These are phyloP conservation scores for Phytopythium cucurbitacearum DNA, from an alignment of 352 stramenopile species.

Conservation along the genomic window DNA sequence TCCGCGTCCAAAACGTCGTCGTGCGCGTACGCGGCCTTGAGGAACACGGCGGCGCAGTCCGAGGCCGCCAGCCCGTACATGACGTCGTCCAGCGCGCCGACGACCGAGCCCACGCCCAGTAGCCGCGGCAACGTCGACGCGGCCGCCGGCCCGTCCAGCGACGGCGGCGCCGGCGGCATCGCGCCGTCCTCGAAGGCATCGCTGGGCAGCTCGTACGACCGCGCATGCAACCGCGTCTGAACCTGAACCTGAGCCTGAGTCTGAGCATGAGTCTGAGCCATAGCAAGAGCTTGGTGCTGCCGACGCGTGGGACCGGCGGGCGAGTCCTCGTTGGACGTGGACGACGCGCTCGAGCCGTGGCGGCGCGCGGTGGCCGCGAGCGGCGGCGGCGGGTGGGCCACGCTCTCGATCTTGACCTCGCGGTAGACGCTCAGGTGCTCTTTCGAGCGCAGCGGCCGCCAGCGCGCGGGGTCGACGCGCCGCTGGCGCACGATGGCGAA, in stretches of 20 bases:
- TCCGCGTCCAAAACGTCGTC: constrained; percentile 51
- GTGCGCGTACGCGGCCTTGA: constrained; percentile 39
- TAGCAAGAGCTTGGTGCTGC: no score
- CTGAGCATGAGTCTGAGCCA: constrained; percentile 12
- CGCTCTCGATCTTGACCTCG: constrained; percentile 11
- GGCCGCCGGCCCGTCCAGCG: not conserved
- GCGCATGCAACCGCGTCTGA: not conserved
- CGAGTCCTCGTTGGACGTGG: constrained; percentile 7
- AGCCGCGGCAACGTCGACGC: constrained; percentile 20
- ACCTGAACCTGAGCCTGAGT: not conserved
- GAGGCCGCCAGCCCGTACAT: constrained; percentile 52
- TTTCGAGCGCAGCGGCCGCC: constrained; percentile 27
- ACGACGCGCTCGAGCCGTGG: constrained; percentile 14
- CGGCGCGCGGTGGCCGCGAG: not conserved
- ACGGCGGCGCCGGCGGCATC: not conserved
- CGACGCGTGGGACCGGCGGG: not conserved
- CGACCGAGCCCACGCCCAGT: constrained; percentile 37
- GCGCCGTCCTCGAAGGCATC: constrained; percentile 2
- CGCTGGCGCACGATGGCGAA: constrained; percentile 23
- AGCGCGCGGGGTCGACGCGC: constrained; percentile 26
- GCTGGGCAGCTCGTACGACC: not conserved
- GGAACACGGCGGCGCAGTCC: constrained; percentile 50
- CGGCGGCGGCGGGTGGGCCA: not conserved
- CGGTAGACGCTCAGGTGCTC: constrained; percentile 28
- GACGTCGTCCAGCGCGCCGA: constrained; percentile 48